A percentile compares a stretch with the other conserved stretches of the same genome.
Evolutionary conservation across 129 eudicot species (phyloP).

Genomic region (Glebionis coronaria): DNA sequence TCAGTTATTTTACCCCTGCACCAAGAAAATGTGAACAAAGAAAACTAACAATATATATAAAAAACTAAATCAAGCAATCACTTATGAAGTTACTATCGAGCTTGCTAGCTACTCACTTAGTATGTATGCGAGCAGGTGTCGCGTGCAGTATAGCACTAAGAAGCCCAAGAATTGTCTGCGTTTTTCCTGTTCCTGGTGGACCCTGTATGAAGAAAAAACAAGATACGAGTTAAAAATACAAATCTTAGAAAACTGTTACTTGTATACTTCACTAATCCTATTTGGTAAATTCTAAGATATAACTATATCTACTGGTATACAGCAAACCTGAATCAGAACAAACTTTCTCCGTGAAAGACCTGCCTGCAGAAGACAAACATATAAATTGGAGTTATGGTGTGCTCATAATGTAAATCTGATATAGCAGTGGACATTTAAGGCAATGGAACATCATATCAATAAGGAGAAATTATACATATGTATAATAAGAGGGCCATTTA

Average conservation of each 20-base stretch:
- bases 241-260: background rate
- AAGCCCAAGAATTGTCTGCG: conserved; percentile 96
- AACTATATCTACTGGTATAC: conserved; percentile 2
- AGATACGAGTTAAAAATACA: conserved; percentile 14
- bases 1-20: conserved; percentile 62
- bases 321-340: conserved; percentile 87
- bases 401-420: conserved; percentile 1
- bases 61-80: background rate
- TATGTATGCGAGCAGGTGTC: conserved; percentile 77
- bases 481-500: no score
- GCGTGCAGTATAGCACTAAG: conserved; percentile 96
- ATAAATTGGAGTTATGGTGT: conserved; percentile 7
- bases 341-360: conserved; percentile 88
- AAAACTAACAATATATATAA: conserved; percentile 1
- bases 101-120: conserved; percentile 50
- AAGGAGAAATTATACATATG: background rate
- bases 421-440: conserved; percentile 4
- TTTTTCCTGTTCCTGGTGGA: conserved; percentile 99
- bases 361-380: conserved; percentile 60
- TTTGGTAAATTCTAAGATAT: background rate
- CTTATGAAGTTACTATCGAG: conserved; percentile 2
- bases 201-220: conserved; percentile 48
- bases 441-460: conserved; percentile 10
- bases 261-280: conserved; percentile 7
- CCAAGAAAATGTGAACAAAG: conserved; percentile 18